Evolutionary conservation across 805 yeast genomes (phyloP), one percentile per base, ranked within the genome.

Genomic region (Ogataea pini): DNA sequence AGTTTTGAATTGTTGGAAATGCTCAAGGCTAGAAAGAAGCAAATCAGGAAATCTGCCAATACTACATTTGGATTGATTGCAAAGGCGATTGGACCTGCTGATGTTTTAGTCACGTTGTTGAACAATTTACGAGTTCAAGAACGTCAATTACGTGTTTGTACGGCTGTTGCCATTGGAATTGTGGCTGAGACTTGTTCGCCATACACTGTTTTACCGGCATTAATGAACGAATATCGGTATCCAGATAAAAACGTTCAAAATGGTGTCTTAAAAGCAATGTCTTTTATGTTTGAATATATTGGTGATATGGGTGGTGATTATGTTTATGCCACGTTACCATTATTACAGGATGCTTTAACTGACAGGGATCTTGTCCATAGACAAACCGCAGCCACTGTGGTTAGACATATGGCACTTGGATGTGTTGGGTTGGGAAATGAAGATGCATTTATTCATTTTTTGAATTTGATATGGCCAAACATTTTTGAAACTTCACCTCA

Each of bases 101-200:
- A 94, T 64, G 96, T 94, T 3, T 67, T 94, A 17, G 91, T 85
- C 1, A 85, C 96, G 48, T 71, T 94, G 31, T 69, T 94, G 48
- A 89, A 87, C 58, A 92, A 92, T 58, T 72, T 94, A 55, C 78
- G 88, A 50, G 96, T 91, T 7, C 98, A 92, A 63, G 98, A 94
- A 63, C 86, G 99, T 62, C 99, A 94, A 69, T 75, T 89, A 36
- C 84, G 99, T 62, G 96, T 94, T 7, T 92, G 97, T 65, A 89
- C 98, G 0, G 97, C 99, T 5, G 97, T 94, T 34, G 99, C 99
- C 0, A 88, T 94, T 55, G 99, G 96, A 31, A 90, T 94, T 57
- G 96, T 94, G 7, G 98, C 98, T 0, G 94, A 91, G 49, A 82
- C 86, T 0, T 94, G 98, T 66, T 80, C 89, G 0, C 96, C 98